Evolutionary conservation across 495 filamentous ascomycete genomes (phyloP), one percentile per base, ranked within the genome.

Genomic region (Bacidia gigantensis): DNA sequence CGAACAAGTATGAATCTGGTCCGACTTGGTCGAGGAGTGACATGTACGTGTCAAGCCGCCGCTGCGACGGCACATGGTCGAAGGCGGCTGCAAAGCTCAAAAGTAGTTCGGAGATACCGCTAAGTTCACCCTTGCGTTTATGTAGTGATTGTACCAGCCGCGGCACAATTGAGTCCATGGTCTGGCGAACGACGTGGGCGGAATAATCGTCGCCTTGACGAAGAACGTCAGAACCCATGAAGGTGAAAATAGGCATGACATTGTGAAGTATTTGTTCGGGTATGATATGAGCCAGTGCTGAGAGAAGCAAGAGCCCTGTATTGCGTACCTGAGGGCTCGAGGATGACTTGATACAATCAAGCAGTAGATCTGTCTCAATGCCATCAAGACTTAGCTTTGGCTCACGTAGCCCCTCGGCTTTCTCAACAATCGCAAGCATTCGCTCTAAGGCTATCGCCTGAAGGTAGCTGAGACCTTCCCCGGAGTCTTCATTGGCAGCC

Each of bases 211-310:
- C 92, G 55, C 87, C 83, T 67, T 93, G 88, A 26, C 83, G 79
- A 20, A 98, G 75, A 10, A 94, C 80, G 23, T 84, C 90, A 25
- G 82, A 80, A 35, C 88, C 85, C 86, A 96, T 94, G 66, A 95
- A 96, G 0, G 92, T 96, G 67, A 98, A 98, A 32, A 98, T 89
- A 3, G 93, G 93, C 92, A 98, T 97, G 48, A 98, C 85, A 54
- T 86, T 95, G 62, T 98, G 89, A 48, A 97, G 74, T 10, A 98
- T 85, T 21, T 88, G 67, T 60, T 95, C 87, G 0, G 92, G 92
- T 0, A 84, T 83, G 58, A 87, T 84, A 38, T 79, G 79, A 26
- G 92, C 89, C 44, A 97, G 66, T 21, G 76, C 80, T 1, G 88
- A 84, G 14, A 97, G 81, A 14, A 99, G 74, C n/a, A 96, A 78